Evolutionary conservation across 139 green algal genomes (phyloP).

Genomic region (Monoraphidium neglectum): DNA sequence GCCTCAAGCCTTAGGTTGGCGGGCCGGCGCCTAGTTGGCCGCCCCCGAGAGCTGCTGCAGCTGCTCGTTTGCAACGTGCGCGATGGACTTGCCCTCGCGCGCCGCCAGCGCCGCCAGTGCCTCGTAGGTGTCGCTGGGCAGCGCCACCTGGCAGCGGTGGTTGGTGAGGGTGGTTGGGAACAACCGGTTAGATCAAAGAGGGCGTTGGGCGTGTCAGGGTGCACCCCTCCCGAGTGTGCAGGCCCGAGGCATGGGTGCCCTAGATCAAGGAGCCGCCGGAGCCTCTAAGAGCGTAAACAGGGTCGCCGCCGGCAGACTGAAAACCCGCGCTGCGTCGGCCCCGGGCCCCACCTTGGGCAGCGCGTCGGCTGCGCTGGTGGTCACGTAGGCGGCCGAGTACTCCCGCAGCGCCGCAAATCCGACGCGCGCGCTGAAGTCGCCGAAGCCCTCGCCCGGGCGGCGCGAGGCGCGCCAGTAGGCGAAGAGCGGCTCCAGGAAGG

Average conservation of each 20-base stretch:
- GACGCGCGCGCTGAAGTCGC: constrained; percentile 85
- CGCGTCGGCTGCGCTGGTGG: not conserved
- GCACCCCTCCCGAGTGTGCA: not conserved
- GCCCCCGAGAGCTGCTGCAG: constrained; percentile 29
- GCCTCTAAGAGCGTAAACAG: not conserved
- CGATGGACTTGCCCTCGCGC: constrained; percentile 60
- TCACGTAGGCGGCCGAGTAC: constrained; percentile 53
- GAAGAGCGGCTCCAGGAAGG: constrained; percentile 87
- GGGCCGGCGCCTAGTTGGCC: not conserved
- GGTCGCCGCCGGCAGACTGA: not conserved
- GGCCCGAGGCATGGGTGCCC: not conserved
- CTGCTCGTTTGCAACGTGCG: constrained; percentile 54
- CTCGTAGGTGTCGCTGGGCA: constrained; percentile 55
- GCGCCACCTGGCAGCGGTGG: constrained; percentile 24
- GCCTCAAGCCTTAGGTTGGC: not conserved
- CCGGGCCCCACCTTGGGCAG: constrained; percentile 26
- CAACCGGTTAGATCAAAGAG: not conserved
- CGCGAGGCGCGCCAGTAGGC: constrained; percentile 7
- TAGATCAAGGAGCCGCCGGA: not conserved
- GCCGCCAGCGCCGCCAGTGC: constrained; percentile 54
- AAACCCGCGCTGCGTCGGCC: not conserved
- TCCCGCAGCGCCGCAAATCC: constrained; percentile 55
- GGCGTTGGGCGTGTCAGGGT: not conserved
- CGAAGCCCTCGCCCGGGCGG: constrained; percentile 77
- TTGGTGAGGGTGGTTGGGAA: constrained; percentile 5